phyloP scores from a whole-genome alignment of 2,329 filamentous ascomycete genomes.

The Pseudocercospora pini-densiflorae region DNA sequence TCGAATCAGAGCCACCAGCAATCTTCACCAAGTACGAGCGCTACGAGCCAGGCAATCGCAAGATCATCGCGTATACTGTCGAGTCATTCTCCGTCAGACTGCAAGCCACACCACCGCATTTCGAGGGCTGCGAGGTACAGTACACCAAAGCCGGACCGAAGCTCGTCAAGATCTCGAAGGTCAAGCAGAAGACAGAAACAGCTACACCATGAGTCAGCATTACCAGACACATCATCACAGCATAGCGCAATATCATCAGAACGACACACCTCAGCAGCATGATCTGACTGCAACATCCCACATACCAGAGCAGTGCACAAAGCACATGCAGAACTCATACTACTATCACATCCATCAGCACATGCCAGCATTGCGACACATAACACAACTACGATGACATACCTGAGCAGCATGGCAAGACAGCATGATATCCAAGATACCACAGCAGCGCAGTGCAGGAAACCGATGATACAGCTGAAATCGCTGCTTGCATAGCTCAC shows the following conservation, averaged over 20 bases:
- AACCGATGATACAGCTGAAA: not conserved
- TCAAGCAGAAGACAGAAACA: not conserved
- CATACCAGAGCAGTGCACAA: not conserved
- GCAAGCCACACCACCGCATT: constrained; percentile 18
- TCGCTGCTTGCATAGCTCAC: not conserved
- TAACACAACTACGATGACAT: not conserved
- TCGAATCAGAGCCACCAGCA: constrained; percentile 14
- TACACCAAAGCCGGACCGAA: constrained; percentile 29
- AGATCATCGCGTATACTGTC: constrained; percentile 32
- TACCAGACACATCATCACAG: not conserved
- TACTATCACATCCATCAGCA: not conserved
- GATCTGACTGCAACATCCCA: not conserved
- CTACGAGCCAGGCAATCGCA: constrained; percentile 30
- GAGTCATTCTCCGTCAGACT: constrained; percentile 23
- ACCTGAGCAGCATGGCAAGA: not conserved
- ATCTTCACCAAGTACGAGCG: constrained; percentile 16
- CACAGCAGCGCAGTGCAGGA: not conserved
- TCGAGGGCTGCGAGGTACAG: constrained; percentile 23
- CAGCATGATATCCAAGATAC: not conserved
- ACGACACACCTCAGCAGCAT: not conserved
- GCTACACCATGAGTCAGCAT: constrained; percentile 7
- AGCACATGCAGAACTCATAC: not conserved
- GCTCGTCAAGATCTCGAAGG: constrained; percentile 20
- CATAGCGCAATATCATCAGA: not conserved
- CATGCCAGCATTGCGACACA: not conserved